Base-by-base conservation (phyloP, 768 basidiomycete species). In the Lactifluus hygrophoroides region DNA sequence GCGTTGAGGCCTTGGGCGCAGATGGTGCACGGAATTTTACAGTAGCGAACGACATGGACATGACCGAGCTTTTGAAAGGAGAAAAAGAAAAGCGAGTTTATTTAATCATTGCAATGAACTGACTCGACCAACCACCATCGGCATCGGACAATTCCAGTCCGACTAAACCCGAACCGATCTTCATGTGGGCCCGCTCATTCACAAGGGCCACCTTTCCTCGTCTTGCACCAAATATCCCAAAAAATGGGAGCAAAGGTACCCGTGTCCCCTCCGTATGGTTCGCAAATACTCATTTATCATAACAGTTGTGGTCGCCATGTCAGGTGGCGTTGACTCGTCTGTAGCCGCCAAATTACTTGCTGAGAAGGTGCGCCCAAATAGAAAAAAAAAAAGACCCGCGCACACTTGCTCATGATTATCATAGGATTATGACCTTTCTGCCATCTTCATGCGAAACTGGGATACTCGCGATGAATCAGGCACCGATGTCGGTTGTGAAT, bases 401-500 rank as follows among this genome's bases (percentile, higher is more conserved):
- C 8, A 16, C 40, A 28, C 34, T 27, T 30, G 37, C 49, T 14
- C 16, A 42, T 28, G 23, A 3, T 19, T 27, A 23, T 37, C n/a
- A 21, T 60, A 92, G 87, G 85, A 88, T 60, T 88, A 83, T 63
- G 84, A 93, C 66, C 76, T 95, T 2, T 87, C 88, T 40, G 91
- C 91, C 4, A 80, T 96, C 1, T 97, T 86, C 70, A 98, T 98
- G 94, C 81, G 91, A 21, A 97, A 98, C 59, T 98, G 94, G 94
- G 89, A 92, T 65, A 87, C 86, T 2, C 77, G 85, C 40, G 89
- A 93, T 66, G 91, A 94, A 71, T 82, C 77, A 25, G 86, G 81
- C 17, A 79, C 83, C 0, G 88, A 88, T 66, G 77, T 75, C n/a
- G 88, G 89, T 3, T 98, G 94, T 65, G 90, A 94, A 69, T 98